Base-by-base conservation (phyloP, 257 asterid genomes). In the Plantago major region DNA sequence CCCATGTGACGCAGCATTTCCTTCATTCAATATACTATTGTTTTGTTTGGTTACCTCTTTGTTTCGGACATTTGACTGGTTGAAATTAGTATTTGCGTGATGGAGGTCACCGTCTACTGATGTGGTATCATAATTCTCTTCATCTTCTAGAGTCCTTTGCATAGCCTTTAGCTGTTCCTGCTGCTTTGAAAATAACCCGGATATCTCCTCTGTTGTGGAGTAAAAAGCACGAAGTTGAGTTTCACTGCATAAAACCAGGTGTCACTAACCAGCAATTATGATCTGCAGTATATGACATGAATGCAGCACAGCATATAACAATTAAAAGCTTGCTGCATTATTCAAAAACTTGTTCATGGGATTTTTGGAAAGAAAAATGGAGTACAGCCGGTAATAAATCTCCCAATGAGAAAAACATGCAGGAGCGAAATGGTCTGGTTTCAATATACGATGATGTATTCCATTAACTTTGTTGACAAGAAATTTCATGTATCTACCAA, bases 221-320 rank as follows among this genome's bases (percentile, higher is more conserved):
- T 93, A 93, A 81, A 93, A 93, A 64, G 99, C 80, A 50, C 97
- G 95, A 55, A 93, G 97, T 78, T 93, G 99, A 38, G 97, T 87
- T 75, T 93, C 99, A 57, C 97, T 89, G 85, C 84, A 82, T 43
- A 11, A 65, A 58, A 60, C 72, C 15, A 15, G 30, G 22, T 37
- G 57, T 71, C 37, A 67, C 13, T 46, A 42, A 42, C 45, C 56
- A 62, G 53, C 60, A 68, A 58, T 5, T 22, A 50, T 59, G 45
- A 44, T 60, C 52, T n/a, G n/a, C n/a, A n/a, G n/a, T 33, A 26
- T 9, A 64, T 9, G 55, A 60, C 43, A 43, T 42, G 43, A 15
- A 45, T 19, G 10, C 12, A 48, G 56, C 54, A 30, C 37, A 40
- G 61, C 60, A 49, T 22, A 38, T 61, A 18, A 11, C 26, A 10